Evolutionary conservation across 257 asterid species (phyloP).

Genomic region (Salvia hispanica): DNA sequence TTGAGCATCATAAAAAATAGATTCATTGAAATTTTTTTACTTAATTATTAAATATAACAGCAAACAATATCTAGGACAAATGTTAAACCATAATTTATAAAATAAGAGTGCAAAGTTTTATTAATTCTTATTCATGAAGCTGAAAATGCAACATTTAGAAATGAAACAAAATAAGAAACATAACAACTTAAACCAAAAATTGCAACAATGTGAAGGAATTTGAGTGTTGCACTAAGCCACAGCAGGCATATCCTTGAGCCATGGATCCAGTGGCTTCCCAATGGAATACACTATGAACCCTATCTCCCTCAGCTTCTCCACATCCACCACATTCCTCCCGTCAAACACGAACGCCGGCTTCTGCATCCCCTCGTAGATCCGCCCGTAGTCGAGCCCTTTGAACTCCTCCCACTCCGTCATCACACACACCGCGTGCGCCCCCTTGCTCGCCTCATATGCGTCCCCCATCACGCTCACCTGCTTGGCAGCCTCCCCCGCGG

Average conservation of each 20-base stretch:
- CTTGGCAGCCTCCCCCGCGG: constrained; percentile 47
- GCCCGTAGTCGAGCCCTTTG: constrained; percentile 56
- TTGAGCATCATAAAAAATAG: too few species aligned
- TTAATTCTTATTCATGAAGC: constrained; percentile 1
- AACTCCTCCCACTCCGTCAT: constrained; percentile 79
- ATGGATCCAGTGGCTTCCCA: constrained; percentile 72
- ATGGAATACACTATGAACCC: constrained; percentile 71
- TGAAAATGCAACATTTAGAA: background rate
- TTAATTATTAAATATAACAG: too few species aligned
- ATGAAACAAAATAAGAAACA: background rate
- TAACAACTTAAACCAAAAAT: background rate
- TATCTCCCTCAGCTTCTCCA: constrained; percentile 57
- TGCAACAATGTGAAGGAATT: too few species aligned
- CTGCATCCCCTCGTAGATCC: constrained; percentile 63
- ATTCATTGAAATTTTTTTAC: too few species aligned
- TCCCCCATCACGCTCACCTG: constrained; percentile 57
- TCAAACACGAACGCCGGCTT: constrained; percentile 68
- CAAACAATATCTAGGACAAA: too few species aligned
- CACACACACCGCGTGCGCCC: constrained; percentile 63
- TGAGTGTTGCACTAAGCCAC: constrained; percentile 34
- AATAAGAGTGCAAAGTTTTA: background rate
- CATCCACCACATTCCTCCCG: constrained; percentile 56
- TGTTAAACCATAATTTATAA: too few species aligned
- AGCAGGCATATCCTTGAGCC: constrained; percentile 82
- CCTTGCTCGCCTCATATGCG: constrained; percentile 62